Conservation (phyloP, 768 basidiomycete species). For the Boletus vermiculosoides region DNA sequence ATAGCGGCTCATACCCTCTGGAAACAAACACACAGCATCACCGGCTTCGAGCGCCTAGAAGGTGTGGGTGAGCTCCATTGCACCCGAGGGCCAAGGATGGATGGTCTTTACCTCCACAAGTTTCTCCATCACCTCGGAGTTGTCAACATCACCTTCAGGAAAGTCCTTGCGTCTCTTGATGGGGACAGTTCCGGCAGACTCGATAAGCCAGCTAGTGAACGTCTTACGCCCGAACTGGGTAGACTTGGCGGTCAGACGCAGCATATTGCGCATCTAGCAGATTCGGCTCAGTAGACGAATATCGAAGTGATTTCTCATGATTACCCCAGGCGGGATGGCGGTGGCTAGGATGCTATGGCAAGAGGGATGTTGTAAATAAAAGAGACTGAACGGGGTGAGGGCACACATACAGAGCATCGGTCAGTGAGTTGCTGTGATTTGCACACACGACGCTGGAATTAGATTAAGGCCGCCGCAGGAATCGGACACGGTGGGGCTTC, state of each 20-base stretch:
- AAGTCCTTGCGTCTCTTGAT: conserved; percentile 76
- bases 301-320: conserved; percentile 11
- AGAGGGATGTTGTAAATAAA: not conserved
- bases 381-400: not conserved
- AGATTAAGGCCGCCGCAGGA: not conserved
- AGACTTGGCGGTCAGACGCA: conserved; percentile 85
- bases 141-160: conserved; percentile 54
- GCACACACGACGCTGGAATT: conserved; percentile 70
- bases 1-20: conserved; percentile 84
- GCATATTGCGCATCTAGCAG: conserved; percentile 66
- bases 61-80: conserved; percentile 8
- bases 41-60: conserved; percentile 69
- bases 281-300: conserved; percentile 6
- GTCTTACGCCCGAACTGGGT: conserved; percentile 82
- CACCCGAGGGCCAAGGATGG: not conserved
- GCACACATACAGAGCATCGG: conserved; percentile 73
- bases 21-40: conserved; percentile 80
- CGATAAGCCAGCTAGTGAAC: conserved; percentile 89
- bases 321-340: conserved; percentile 66
- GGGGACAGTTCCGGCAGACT: conserved; percentile 84
- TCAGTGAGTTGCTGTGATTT: conserved; percentile 85
- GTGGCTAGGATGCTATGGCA: conserved; percentile 63
- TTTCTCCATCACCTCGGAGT: conserved; percentile 63
- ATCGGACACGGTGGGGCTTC: not conserved
- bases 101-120: conserved; percentile 55